phyloP scores from a whole-genome alignment of 768 basidiomycete species.

The Cystobasidium tubakii region DNA sequence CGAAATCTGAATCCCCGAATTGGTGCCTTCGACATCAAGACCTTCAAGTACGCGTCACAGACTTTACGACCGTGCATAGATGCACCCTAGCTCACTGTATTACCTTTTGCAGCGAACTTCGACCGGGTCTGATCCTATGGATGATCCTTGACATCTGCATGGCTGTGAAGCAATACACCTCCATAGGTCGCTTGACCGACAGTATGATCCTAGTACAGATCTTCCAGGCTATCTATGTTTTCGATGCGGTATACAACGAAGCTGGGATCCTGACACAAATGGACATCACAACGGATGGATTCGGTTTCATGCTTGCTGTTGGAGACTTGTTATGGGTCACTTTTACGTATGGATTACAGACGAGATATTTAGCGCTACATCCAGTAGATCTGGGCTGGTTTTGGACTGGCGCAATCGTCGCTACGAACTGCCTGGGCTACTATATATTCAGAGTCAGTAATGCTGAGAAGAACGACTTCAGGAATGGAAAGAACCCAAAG shows the following conservation, averaged over 20 bases:
- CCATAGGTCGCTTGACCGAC: conserved; percentile 59
- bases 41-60: conserved; percentile 54
- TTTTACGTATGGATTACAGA: conserved; percentile 86
- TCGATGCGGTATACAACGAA: conserved; percentile 84
- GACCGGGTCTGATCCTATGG: conserved; percentile 90
- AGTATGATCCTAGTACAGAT: conserved; percentile 81
- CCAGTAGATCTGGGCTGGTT: conserved; percentile 69
- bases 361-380: conserved; percentile 86
- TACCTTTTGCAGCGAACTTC: conserved; percentile 56
- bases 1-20: conserved; percentile 85
- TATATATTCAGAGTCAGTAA: conserved; percentile 87
- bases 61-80: too few species aligned
- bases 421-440: conserved; percentile 67
- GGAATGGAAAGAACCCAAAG: conserved; percentile 88
- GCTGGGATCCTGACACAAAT: conserved; percentile 85
- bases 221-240: conserved; percentile 82
- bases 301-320: conserved; percentile 94
- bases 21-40: conserved; percentile 68
- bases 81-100: too few species aligned
- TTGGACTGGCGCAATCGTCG: conserved; percentile 58
- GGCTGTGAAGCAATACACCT: conserved; percentile 78
- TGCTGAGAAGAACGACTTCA: conserved; percentile 90
- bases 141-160: conserved; percentile 79
- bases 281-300: conserved; percentile 96
- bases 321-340: conserved; percentile 93